Evolutionary conservation across 345 rosid species (phyloP).

Genomic region (Turritis glabra): DNA sequence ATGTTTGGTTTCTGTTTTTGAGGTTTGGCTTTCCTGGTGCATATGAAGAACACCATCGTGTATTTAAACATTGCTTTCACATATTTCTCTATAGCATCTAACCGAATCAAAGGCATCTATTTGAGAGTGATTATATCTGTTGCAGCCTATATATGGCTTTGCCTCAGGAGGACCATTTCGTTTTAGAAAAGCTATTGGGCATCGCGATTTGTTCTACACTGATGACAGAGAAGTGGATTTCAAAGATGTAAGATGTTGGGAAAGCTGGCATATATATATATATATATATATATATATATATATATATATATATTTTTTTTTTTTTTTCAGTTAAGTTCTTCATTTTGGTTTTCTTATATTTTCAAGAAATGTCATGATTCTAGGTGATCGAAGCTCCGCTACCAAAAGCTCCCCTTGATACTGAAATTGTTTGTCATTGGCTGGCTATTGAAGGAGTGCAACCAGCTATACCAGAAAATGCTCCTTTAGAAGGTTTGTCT

Average conservation of each 20-base stretch:
- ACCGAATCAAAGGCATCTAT: slow-evolving; percentile 4
- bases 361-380: slow-evolving; percentile 28
- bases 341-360: slow-evolving; percentile 1
- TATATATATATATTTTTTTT: too few relatives aligned
- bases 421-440: slow-evolving; percentile 88
- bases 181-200: slow-evolving; percentile 89
- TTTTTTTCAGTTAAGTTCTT: not conserved
- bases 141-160: slow-evolving; percentile 86
- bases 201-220: slow-evolving; percentile 82
- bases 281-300: too few relatives aligned
- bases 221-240: slow-evolving; percentile 94
- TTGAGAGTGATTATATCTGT: slow-evolving; percentile 31
- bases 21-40: slow-evolving; percentile 3
- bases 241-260: slow-evolving; percentile 73
- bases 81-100: not conserved
- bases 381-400: slow-evolving; percentile 96
- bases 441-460: slow-evolving; percentile 97
- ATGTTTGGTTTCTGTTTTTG: slow-evolving; percentile 21
- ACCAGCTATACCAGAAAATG: slow-evolving; percentile 97
- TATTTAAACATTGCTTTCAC: slow-evolving; percentile 4
- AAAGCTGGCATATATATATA: slow-evolving; percentile 5
- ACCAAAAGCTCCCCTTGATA: slow-evolving; percentile 94
- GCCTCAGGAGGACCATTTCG: slow-evolving; percentile 74
- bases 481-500: slow-evolving; percentile 74
- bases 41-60: not conserved